Conservation (phyloP, 2,329 filamentous ascomycete genomes). For the Harringtonia lauricola region DNA sequence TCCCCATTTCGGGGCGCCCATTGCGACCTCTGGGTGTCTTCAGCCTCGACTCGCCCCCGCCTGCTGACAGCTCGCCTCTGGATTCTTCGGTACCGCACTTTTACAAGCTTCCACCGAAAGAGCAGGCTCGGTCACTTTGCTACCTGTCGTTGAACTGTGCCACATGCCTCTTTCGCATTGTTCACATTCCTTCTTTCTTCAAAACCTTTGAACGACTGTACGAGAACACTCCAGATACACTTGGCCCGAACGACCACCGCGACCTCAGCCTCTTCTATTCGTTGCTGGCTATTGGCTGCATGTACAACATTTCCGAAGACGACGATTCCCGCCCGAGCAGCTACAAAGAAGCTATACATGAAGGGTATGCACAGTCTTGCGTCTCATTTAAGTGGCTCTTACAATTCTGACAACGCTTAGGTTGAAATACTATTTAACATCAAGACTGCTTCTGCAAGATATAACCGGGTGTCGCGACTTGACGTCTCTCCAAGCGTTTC, state of each 20-base stretch:
- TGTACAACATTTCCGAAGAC: constrained; percentile 53
- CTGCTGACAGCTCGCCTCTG: constrained; percentile 52
- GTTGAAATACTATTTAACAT: constrained; percentile 62
- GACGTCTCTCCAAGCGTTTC: constrained; percentile 59
- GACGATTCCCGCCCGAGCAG: constrained; percentile 32
- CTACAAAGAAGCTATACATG: constrained; percentile 40
- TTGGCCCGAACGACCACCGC: constrained; percentile 52
- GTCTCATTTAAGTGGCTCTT: background rate
- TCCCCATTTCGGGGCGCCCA: constrained; percentile 45
- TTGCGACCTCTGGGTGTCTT: constrained; percentile 36
- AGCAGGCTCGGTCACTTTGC: constrained; percentile 40
- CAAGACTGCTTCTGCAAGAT: constrained; percentile 54
- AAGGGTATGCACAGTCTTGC: too few relatives aligned
- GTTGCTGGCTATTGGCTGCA: constrained; percentile 60
- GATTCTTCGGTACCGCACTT: constrained; percentile 40
- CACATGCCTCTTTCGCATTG: constrained; percentile 52
- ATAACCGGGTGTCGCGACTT: constrained; percentile 63
- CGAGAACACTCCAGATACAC: constrained; percentile 50
- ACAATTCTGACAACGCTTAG: constrained; percentile 27
- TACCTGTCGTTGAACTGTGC: constrained; percentile 45
- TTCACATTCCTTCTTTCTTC: constrained; percentile 76
- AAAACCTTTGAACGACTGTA: constrained; percentile 69
- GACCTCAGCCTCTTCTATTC: constrained; percentile 63
- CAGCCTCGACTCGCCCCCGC: constrained; percentile 60
- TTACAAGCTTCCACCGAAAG: constrained; percentile 59